These are phyloP conservation scores for Pythium rishiriense DNA, from an alignment of 352 stramenopile genomes.

Conservation along the genomic window DNA sequence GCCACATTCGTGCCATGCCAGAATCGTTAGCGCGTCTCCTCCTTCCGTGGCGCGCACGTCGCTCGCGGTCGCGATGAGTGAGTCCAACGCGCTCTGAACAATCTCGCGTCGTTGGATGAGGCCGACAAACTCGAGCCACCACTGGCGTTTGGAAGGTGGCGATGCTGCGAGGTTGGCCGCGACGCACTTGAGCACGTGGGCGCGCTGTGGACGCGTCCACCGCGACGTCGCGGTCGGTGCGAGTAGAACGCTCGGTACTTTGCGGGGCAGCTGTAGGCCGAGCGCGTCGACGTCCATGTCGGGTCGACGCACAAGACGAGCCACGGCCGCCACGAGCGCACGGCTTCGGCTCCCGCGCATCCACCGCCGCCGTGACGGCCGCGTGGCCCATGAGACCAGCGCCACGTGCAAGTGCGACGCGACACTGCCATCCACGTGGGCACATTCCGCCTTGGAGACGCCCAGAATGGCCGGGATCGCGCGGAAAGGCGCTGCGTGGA, in stretches of 20 bases:
- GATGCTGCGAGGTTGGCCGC: slow-evolving; percentile 3
- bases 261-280: not conserved
- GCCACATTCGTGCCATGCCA: slow-evolving; percentile 56
- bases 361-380: slow-evolving; percentile 2
- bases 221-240: not conserved
- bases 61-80: slow-evolving; percentile 9
- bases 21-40: slow-evolving; percentile 25
- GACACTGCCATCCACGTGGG: not conserved
- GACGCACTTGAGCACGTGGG: slow-evolving; percentile 6
- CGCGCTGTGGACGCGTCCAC: slow-evolving; percentile 1
- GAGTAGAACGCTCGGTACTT: not conserved
- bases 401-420: slow-evolving; percentile 21
- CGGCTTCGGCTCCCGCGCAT: slow-evolving; percentile 6
- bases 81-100: slow-evolving; percentile 24
- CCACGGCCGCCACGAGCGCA: not conserved
- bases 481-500: slow-evolving; percentile 15
- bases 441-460: not conserved
- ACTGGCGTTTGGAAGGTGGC: slow-evolving; percentile 5
- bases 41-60: slow-evolving; percentile 3
- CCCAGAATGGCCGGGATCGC: not conserved
- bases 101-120: slow-evolving; percentile 23
- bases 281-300: not conserved
- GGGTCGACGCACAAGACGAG: not conserved
- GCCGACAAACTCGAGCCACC: slow-evolving; percentile 18
- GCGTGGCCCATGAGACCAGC: slow-evolving; percentile 7